A percentile compares a stretch with the other conserved stretches of the same genome.
These are phyloP conservation scores for Nitzschia inconspicua DNA, from an alignment of 108 stramenopile genomes.

Conservation along the genomic window DNA sequence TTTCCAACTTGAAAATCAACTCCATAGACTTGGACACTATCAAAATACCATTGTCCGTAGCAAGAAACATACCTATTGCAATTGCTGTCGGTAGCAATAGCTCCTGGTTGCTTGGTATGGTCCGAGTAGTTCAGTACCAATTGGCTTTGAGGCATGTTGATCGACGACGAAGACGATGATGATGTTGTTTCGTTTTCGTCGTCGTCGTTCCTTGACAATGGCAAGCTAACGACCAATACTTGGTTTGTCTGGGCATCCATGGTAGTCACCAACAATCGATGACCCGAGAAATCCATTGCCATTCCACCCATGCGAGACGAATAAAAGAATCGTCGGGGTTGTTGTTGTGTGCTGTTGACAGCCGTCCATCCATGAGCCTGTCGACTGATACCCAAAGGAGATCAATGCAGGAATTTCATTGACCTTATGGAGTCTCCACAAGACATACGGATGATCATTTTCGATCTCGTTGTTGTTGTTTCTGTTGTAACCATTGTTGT, in stretches of 20 bases:
- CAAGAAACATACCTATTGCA: slow-evolving; percentile 50
- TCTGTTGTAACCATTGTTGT: too few species aligned
- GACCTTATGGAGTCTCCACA: slow-evolving; percentile 53
- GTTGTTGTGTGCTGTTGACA: background rate
- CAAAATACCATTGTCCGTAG: slow-evolving; percentile 31
- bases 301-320: slow-evolving; percentile 32
- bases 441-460: slow-evolving; percentile 2
- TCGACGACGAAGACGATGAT: too few species aligned
- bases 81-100: slow-evolving; percentile 45
- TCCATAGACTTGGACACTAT: slow-evolving; percentile 13
- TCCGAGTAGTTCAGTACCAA: slow-evolving; percentile 13
- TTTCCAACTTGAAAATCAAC: too few species aligned
- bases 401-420: slow-evolving; percentile 44
- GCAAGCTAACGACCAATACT: slow-evolving; percentile 6
- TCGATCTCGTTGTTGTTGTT: too few species aligned
- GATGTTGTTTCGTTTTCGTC: too few species aligned
- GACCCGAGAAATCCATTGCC: slow-evolving; percentile 3
- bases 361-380: slow-evolving; percentile 61
- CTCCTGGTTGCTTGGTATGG: slow-evolving; percentile 22
- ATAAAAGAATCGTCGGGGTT: slow-evolving; percentile 9
- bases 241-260: background rate
- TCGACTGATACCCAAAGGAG: slow-evolving; percentile 50
- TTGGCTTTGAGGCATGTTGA: background rate
- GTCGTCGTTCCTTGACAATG: too few species aligned
- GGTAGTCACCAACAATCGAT: background rate